These are phyloP conservation scores for Vaccinium macrocarpon DNA, from an alignment of 148 eudicot genomes.

Conservation along the genomic window DNA sequence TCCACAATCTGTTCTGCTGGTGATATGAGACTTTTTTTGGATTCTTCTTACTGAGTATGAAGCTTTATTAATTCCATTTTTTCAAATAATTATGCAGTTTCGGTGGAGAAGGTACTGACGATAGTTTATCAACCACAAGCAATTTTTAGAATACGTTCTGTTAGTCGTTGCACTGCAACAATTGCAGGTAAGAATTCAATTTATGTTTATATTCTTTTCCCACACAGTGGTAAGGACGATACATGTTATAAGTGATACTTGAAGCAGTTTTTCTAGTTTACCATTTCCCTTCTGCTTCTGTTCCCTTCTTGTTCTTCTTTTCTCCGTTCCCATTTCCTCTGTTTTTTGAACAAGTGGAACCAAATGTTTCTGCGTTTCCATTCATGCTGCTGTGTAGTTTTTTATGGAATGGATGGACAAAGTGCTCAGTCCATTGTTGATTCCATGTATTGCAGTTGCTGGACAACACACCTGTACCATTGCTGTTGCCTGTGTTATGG, in stretches of 20 bases:
- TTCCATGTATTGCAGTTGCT: neutral
- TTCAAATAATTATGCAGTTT: slow-evolving; percentile 45
- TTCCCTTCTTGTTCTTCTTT: neutral
- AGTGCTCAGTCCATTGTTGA: neutral
- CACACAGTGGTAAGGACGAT: neutral
- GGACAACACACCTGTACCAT: neutral
- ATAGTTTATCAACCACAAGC: slow-evolving; percentile 97
- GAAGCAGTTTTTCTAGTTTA: neutral
- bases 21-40: neutral
- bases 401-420: neutral
- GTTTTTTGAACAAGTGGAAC: neutral
- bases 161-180: slow-evolving; percentile 91
- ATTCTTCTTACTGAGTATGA: neutral
- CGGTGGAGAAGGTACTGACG: slow-evolving; percentile 92
- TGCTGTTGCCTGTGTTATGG: neutral
- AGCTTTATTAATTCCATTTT: neutral
- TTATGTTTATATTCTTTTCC: neutral
- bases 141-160: slow-evolving; percentile 90
- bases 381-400: neutral
- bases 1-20: slow-evolving; percentile 8
- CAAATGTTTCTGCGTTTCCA: neutral
- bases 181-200: slow-evolving; percentile 56
- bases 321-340: neutral
- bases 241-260: neutral
- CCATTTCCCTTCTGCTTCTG: neutral